These are phyloP conservation scores for Stephania yunnanensis DNA, from an alignment of 164 flowering plant genomes.

Conservation along the genomic window DNA sequence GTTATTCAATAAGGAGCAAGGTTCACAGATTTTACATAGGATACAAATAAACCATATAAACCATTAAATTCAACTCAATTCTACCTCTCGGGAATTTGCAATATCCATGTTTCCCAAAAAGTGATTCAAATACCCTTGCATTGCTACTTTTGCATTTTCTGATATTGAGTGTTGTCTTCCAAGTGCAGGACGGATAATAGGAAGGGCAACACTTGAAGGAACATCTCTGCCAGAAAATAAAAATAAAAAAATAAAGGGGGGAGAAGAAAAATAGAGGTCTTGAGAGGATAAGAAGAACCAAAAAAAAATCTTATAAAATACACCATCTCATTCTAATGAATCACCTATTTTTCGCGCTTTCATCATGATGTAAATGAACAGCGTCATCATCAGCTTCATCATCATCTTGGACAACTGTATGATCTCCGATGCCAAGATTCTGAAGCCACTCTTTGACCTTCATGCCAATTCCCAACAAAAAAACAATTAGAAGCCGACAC, in stretches of 20 bases:
- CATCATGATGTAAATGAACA: conserved; percentile 58
- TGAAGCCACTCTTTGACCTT: conserved; percentile 99
- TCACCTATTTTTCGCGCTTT: conserved; percentile 76
- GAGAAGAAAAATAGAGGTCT: conserved; percentile 20
- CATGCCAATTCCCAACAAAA: conserved; percentile 23
- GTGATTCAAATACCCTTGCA: conserved; percentile 92
- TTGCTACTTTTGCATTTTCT: conserved; percentile 81
- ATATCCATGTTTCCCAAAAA: conserved; percentile 88
- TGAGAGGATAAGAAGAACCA: conserved; percentile 31
- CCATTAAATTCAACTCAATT: neutral
- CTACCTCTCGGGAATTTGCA: conserved; percentile 88
- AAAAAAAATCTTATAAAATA: neutral
- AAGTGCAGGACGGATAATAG: conserved; percentile 82
- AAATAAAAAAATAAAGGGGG: neutral
- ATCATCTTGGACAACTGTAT: conserved; percentile 67
- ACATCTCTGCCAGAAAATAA: conserved; percentile 72
- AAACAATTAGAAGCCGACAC: conserved; percentile 17
- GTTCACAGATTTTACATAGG: neutral
- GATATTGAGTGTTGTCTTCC: conserved; percentile 89
- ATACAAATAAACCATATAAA: neutral
- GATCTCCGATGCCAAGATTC: conserved; percentile 93
- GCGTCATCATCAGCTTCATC: conserved; percentile 81
- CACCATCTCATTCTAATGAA: conserved; percentile 10
- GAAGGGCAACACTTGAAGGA: conserved; percentile 94
- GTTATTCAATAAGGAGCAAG: neutral